These are phyloP conservation scores for Trichosporon ovoides DNA, from an alignment of 1,284 basidiomycete species.

Conservation along the genomic window DNA sequence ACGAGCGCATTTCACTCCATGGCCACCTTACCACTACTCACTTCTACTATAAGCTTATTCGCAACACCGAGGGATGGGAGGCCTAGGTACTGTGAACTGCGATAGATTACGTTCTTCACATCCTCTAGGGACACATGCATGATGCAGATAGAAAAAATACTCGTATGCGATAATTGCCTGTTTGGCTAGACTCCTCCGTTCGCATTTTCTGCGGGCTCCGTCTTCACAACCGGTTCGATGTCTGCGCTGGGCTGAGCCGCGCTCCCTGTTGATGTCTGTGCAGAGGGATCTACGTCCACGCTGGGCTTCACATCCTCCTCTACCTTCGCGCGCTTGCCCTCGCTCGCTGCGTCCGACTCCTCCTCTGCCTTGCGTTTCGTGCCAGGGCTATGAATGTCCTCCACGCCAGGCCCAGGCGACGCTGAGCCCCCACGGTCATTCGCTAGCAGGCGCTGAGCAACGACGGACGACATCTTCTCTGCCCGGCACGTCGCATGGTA, in stretches of 20 bases:
- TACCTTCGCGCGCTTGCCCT: conserved; percentile 26
- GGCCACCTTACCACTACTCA: conserved; percentile 50
- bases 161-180: not conserved
- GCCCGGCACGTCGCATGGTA: conserved; percentile 89
- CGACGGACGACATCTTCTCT: conserved; percentile 51
- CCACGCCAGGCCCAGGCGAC: conserved; percentile 1
- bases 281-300: not conserved
- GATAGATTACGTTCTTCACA: not conserved
- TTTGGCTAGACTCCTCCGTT: not conserved
- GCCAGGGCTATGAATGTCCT: conserved; percentile 2
- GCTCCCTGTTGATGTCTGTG: not conserved
- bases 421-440: conserved; percentile 12
- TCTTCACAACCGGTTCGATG: conserved; percentile 7
- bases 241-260: not conserved
- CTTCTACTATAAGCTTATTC: conserved; percentile 53
- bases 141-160: not conserved
- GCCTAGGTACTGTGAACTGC: not conserved
- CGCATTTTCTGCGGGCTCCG: not conserved
- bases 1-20: conserved; percentile 49
- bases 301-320: conserved; percentile 5
- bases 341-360: conserved; percentile 12
- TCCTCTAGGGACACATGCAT: not conserved
- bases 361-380: conserved; percentile 21
- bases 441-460: conserved; percentile 25
- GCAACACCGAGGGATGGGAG: conserved; percentile 49